phyloP scores from a whole-genome alignment of 1,284 basidiomycete genomes.

The Naganishia liquefaciens region DNA sequence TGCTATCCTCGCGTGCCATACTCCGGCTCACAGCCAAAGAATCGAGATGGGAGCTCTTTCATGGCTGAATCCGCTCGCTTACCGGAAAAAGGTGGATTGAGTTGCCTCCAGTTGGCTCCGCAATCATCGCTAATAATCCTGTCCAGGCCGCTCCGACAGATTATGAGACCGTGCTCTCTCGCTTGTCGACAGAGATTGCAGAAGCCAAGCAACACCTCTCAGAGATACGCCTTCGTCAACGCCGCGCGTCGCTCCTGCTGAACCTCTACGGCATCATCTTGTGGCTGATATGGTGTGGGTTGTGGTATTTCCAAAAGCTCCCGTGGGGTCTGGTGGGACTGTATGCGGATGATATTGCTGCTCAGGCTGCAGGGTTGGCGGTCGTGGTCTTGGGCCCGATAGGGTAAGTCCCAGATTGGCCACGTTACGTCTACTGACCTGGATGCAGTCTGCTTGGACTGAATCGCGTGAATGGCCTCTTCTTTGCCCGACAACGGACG shows the following conservation, averaged over 20 bases:
- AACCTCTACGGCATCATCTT: slow-evolving; percentile 77
- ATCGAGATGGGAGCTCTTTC: slow-evolving; percentile 11
- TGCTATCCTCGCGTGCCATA: no score
- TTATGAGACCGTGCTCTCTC: slow-evolving; percentile 59
- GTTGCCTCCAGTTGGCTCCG: no score
- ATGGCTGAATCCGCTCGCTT: slow-evolving; percentile 27
- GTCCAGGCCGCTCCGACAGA: slow-evolving; percentile 51
- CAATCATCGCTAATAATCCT: background rate
- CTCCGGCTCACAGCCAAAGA: no score
- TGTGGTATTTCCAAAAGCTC: slow-evolving; percentile 75
- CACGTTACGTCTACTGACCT: background rate
- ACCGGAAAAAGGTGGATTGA: slow-evolving; percentile 23
- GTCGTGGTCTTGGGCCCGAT: slow-evolving; percentile 71
- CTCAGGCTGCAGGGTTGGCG: slow-evolving; percentile 60
- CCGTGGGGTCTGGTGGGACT: slow-evolving; percentile 56
- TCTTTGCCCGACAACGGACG: slow-evolving; percentile 80
- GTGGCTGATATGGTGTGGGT: slow-evolving; percentile 75
- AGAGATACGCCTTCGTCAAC: slow-evolving; percentile 82
- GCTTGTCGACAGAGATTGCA: slow-evolving; percentile 56
- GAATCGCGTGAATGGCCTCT: slow-evolving; percentile 77
- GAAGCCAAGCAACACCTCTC: slow-evolving; percentile 71
- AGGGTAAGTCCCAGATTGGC: slow-evolving; percentile 61
- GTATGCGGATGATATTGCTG: slow-evolving; percentile 49
- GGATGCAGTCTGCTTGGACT: slow-evolving; percentile 72
- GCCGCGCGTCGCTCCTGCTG: slow-evolving; percentile 74